phyloP scores from a whole-genome alignment of 2,329 filamentous ascomycete genomes.

The Monilinia fructigena region DNA sequence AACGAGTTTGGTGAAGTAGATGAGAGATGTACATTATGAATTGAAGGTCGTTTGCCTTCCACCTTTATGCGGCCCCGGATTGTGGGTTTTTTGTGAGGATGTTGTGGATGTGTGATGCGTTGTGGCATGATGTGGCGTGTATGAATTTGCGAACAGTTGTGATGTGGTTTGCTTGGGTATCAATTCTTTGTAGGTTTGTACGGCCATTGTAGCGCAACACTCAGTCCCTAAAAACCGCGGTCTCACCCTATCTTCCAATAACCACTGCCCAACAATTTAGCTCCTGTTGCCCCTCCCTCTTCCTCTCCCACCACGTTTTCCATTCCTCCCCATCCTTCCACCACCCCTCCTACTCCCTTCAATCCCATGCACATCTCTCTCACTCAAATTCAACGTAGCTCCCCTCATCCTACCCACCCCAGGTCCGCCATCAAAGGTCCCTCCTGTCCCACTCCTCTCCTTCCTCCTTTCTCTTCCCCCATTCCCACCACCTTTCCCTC shows the following conservation, averaged over 20 bases:
- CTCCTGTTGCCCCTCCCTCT: constrained; percentile 11
- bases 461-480: constrained; percentile 52
- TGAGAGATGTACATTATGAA: constrained; percentile 12
- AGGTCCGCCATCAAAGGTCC: constrained; percentile 69
- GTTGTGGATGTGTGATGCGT: not conserved
- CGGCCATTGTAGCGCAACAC: not conserved
- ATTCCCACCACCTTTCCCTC: constrained; percentile 43
- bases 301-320: constrained; percentile 27
- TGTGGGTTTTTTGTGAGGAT: not conserved
- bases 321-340: constrained; percentile 37
- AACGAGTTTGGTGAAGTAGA: not conserved
- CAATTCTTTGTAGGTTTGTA: constrained; percentile 9
- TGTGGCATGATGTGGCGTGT: not conserved
- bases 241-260: not conserved
- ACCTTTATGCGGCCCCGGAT: not conserved
- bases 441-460: constrained; percentile 46
- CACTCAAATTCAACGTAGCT: constrained; percentile 69
- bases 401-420: constrained; percentile 80
- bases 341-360: constrained; percentile 51
- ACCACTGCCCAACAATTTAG: not conserved
- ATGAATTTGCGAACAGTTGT: not conserved
- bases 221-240: not conserved
- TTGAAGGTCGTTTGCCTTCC: not conserved
- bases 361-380: constrained; percentile 71
- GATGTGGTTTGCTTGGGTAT: constrained; percentile 16